Percentiles rank a stretch among this genome's conserved stretches.
Evolutionary conservation across 2,329 filamentous ascomycete genomes (phyloP).

Genomic region (Pseudohalonectria lignicola): DNA sequence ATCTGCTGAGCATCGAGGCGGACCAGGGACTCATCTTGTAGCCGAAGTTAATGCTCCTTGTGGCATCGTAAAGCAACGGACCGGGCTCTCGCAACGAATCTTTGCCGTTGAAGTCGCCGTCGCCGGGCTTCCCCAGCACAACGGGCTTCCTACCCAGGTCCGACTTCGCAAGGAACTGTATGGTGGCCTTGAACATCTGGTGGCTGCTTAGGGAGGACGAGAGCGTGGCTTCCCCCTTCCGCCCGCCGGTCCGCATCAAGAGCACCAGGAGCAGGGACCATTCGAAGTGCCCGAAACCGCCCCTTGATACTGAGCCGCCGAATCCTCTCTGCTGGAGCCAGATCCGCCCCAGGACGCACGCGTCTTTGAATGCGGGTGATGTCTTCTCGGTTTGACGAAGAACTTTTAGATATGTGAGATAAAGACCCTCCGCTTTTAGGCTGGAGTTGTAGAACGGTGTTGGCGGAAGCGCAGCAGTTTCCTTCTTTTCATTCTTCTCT

Average conservation of each 20-base stretch:
- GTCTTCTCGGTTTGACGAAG: constrained; percentile 59
- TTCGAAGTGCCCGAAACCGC: constrained; percentile 90
- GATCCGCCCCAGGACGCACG: constrained; percentile 72
- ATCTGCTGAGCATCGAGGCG: constrained; percentile 58
- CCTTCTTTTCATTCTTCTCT: constrained; percentile 31
- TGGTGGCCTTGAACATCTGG: constrained; percentile 84
- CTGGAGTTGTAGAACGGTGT: constrained; percentile 88
- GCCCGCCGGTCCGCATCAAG: constrained; percentile 64
- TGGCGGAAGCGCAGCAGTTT: constrained; percentile 24
- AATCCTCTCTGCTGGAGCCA: constrained; percentile 90
- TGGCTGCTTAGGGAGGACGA: constrained; percentile 78
- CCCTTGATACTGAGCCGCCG: constrained; percentile 52
- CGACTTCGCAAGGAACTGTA: constrained; percentile 69
- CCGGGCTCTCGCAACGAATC: constrained; percentile 26
- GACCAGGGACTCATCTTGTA: constrained; percentile 90
- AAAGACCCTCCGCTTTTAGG: constrained; percentile 65
- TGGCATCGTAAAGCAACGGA: constrained; percentile 70
- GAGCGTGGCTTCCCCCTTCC: constrained; percentile 49
- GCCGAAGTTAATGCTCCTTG: constrained; percentile 65
- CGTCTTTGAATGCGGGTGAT: constrained; percentile 67
- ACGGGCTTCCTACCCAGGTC: constrained; percentile 46
- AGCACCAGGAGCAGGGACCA: constrained; percentile 76
- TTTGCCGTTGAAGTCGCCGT: constrained; percentile 7
- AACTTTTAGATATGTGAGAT: constrained; percentile 64
- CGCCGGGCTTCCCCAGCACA: constrained; percentile 32